Evolutionary conservation across 2,329 filamentous ascomycete species (phyloP).

Genomic region (Colletotrichum camelliae): DNA sequence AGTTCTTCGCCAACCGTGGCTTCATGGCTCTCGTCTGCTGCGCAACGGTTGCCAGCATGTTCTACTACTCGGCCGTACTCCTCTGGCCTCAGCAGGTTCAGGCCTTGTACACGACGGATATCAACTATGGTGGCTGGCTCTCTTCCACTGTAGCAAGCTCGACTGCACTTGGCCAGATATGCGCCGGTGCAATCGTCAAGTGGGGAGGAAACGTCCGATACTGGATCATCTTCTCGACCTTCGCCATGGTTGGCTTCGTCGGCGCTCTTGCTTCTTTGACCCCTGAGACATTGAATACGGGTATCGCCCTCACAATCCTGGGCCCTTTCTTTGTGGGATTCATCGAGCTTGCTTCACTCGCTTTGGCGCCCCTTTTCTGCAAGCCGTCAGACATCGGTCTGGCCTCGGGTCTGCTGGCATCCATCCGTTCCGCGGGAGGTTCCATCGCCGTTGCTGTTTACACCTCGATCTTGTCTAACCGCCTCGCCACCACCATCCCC

Average conservation of each 20-base stretch:
- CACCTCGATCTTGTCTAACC: constrained; percentile 41
- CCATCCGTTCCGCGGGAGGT: constrained; percentile 41
- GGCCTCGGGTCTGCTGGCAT: constrained; percentile 43
- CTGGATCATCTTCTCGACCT: constrained; percentile 40
- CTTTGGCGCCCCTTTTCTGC: constrained; percentile 41
- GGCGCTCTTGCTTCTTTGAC: constrained; percentile 38
- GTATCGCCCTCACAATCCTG: constrained; percentile 38
- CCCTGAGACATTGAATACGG: constrained; percentile 32
- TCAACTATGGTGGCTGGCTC: constrained; percentile 40
- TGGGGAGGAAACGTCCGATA: constrained; percentile 40
- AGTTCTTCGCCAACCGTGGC: constrained; percentile 41
- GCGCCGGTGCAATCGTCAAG: constrained; percentile 35
- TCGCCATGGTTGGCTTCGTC: constrained; percentile 41
- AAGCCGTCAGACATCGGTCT: constrained; percentile 44
- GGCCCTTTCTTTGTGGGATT: constrained; percentile 42
- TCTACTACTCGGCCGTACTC: constrained; percentile 36
- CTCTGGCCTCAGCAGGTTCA: constrained; percentile 41
- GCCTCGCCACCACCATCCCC: constrained; percentile 39
- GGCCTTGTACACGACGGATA: constrained; percentile 37
- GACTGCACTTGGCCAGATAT: constrained; percentile 37
- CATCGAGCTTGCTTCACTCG: constrained; percentile 38
- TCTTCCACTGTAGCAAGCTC: constrained; percentile 40
- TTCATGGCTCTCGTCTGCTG: constrained; percentile 40
- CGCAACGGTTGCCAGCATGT: constrained; percentile 39
- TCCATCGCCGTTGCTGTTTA: constrained; percentile 45